Percentiles rank a stretch among this genome's conserved stretches.
Evolutionary conservation across 192 early-diverging fungal genomes (phyloP).

Genomic region (Geosiphon pyriformis): DNA sequence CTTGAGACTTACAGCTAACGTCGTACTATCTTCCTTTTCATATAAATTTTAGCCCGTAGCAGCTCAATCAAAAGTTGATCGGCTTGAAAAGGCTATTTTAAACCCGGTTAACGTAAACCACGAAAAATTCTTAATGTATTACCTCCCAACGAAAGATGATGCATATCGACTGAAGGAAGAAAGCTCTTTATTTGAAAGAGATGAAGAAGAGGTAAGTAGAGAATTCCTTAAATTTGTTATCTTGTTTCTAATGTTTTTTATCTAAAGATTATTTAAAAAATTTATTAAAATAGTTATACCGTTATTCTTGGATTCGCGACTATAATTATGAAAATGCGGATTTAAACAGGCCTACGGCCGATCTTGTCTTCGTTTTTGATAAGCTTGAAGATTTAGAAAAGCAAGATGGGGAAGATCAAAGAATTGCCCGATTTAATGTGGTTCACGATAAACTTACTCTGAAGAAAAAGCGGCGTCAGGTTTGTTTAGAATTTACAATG

Average conservation of each 20-base stretch:
- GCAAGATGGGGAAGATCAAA: not conserved
- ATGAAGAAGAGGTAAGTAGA: not conserved
- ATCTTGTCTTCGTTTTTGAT: not conserved
- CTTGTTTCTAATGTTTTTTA: not conserved
- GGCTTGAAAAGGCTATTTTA: slow-evolving; percentile 1
- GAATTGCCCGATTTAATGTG: not conserved
- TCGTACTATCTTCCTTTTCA: not conserved
- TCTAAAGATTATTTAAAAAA: not conserved
- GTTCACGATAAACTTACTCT: not conserved
- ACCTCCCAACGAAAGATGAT: slow-evolving; percentile 2
- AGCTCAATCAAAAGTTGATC: not conserved
- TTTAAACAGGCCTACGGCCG: not conserved
- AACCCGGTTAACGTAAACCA: not conserved
- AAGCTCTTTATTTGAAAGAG: not conserved
- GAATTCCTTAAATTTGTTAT: not conserved
- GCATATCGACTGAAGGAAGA: not conserved
- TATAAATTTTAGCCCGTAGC: not conserved
- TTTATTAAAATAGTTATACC: not conserved
- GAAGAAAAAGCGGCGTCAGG: not conserved
- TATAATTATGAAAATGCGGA: slow-evolving; percentile 1
- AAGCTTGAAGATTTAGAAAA: not conserved
- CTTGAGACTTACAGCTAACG: not conserved
- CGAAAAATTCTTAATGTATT: slow-evolving; percentile 2
- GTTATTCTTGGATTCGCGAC: slow-evolving; percentile 11
- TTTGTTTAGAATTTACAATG: not conserved